Evolutionary conservation across 176 grass and related monocot species (phyloP), one percentile per base, ranked within the genome.

Genomic region (Dendrocalamus sinicus): DNA sequence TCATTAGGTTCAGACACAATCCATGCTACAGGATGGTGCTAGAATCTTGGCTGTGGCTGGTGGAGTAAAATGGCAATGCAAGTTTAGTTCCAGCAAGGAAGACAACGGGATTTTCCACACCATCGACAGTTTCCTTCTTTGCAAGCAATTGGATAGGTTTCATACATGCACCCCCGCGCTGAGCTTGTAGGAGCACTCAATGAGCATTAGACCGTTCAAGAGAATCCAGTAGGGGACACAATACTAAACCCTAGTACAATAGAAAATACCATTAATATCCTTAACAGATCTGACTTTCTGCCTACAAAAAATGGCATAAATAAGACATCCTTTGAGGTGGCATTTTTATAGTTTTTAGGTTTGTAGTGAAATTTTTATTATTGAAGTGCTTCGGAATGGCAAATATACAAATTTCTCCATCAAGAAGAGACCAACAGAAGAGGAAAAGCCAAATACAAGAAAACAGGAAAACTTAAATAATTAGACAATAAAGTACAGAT

Each of bases 331-430:
- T 20, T 32, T 35, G 12, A 2, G 13, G 12, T 45, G 48, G 2
- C 8, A 19, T 57, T 35, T 75, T 20, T 62, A 13, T 60, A 79
- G 1, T 19, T 70, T 58, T 16, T 62, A 53, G 4, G 26, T 72
- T 44, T 9, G 23, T 37, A 54, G 3, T 6, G 15, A 0, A 12
- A 63, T 16, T 51, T 73, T 67, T 52, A 17, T 52, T 63, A 86
- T 72, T 62, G 17, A 77, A 70, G 9, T 11, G 47, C 53, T 86
- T 48, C 32, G 7, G 65, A 60, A 13, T 78, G 13, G 40, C 24
- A 67, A 16, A 73, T 73, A 84, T 16, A 53, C 62, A 81, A 76
- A 20, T 70, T 58, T 89, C 12, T 65, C 45, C 9, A 69, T 70
- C 61, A 79, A 66, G 16, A 61, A 32, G 60, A 62, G 16, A 70